Evolutionary conservation across 306 rosid species (phyloP).

Genomic region (Myrica gale): DNA sequence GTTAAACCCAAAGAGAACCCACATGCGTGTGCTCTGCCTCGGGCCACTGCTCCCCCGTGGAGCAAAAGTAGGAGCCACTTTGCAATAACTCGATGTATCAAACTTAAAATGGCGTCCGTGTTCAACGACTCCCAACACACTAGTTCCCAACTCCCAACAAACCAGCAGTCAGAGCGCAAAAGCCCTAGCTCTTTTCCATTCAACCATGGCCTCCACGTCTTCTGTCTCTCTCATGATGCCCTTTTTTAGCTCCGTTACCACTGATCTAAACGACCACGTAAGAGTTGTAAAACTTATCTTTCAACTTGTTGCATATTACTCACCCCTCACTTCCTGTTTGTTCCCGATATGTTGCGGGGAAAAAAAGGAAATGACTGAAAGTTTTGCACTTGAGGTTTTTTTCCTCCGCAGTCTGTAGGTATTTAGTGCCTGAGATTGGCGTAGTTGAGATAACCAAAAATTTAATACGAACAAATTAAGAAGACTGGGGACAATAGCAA

Average conservation of each 20-base stretch:
- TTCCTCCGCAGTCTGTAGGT: not conserved
- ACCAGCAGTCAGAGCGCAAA: not conserved
- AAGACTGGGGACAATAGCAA: not conserved
- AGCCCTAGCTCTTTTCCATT: conserved; percentile 28
- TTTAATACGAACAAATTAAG: not conserved
- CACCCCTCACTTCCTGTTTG: not conserved
- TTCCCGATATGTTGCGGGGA: too few relatives aligned
- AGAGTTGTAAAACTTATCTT: not conserved
- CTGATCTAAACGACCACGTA: conserved; percentile 38
- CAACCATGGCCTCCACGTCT: conserved; percentile 38
- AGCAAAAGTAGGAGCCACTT: too few relatives aligned
- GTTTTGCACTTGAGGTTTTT: not conserved
- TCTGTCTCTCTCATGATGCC: conserved; percentile 29
- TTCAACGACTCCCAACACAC: not conserved
- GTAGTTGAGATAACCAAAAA: not conserved
- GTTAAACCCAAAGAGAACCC: too few relatives aligned
- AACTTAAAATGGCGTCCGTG: not conserved
- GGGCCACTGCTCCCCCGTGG: too few relatives aligned
- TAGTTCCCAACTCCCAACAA: not conserved
- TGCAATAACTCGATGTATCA: too few relatives aligned
- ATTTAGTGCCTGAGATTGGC: not conserved
- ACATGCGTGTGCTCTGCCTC: too few relatives aligned
- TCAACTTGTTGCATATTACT: not conserved
- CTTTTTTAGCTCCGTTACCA: conserved; percentile 15
- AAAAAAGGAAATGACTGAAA: too few relatives aligned